These are phyloP conservation scores for Hemileccinum rubropunctum DNA, from an alignment of 768 basidiomycete species.

Conservation along the genomic window DNA sequence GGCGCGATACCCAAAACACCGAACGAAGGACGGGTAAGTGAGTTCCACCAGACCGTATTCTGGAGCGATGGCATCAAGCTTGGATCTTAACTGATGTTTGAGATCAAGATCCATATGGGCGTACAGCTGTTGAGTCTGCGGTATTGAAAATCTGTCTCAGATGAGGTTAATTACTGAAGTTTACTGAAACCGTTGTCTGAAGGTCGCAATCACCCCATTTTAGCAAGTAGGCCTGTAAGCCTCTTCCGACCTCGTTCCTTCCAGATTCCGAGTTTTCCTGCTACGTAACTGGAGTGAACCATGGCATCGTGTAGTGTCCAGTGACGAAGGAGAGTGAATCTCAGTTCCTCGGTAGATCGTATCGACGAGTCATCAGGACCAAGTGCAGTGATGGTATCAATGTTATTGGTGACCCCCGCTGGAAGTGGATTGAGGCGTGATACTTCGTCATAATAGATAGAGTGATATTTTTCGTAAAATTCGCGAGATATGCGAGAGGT, in stretches of 20 bases:
- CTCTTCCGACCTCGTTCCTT: constrained; percentile 89
- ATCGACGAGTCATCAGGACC: constrained; percentile 85
- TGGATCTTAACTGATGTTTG: constrained; percentile 73
- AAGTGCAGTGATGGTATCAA: constrained; percentile 48
- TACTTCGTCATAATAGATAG: constrained; percentile 87
- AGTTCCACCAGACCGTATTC: constrained; percentile 95
- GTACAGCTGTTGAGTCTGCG: constrained; percentile 91
- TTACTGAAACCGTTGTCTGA: constrained; percentile 1
- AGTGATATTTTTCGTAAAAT: constrained; percentile 78
- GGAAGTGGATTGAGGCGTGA: constrained; percentile 78
- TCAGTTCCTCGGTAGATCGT: constrained; percentile 80
- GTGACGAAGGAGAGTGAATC: constrained; percentile 94
- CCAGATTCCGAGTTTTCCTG: constrained; percentile 94
- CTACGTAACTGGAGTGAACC: constrained; percentile 96
- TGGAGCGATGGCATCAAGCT: constrained; percentile 86
- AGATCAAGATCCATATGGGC: constrained; percentile 96
- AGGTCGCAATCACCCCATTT: constrained; percentile 81
- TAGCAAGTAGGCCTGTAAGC: constrained; percentile 88
- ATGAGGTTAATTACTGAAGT: constrained; percentile 7
- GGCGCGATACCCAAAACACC: constrained; percentile 86
- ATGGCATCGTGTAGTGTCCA: constrained; percentile 99
- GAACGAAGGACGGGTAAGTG: constrained; percentile 89
- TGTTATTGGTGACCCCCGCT: constrained; percentile 34
- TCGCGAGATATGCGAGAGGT: constrained; percentile 85
- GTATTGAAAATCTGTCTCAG: constrained; percentile 79